Evolutionary conservation across 192 early-diverging fungal genomes (phyloP).

Genomic region (Coemansia sp.): DNA sequence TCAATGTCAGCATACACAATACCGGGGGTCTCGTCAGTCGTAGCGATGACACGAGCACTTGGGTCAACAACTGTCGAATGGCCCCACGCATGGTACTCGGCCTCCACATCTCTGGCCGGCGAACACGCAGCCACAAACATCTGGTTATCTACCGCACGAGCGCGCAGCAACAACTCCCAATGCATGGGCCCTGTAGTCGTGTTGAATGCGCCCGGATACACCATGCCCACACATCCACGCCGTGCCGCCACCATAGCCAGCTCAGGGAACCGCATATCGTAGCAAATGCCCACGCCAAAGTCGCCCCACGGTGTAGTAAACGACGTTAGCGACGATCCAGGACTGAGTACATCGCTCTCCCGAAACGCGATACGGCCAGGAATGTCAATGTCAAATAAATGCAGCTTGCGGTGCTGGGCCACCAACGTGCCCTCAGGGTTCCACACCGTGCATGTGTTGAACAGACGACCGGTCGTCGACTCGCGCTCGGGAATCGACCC

Average conservation of each 20-base stretch:
- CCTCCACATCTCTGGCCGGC: conserved; percentile 77
- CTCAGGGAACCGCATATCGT: conserved; percentile 97
- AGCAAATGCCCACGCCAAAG: conserved; percentile 94
- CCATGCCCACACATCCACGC: conserved; percentile 84
- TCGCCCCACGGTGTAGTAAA: conserved; percentile 80
- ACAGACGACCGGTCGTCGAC: conserved; percentile 57
- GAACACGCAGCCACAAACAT: conserved; percentile 95
- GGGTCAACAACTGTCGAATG: conserved; percentile 91
- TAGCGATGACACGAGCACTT: conserved; percentile 70
- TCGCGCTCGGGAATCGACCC: conserved; percentile 89
- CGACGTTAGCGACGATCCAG: conserved; percentile 75
- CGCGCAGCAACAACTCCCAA: conserved; percentile 87
- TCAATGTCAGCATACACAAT: conserved; percentile 83
- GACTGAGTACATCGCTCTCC: conserved; percentile 79
- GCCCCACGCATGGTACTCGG: conserved; percentile 89
- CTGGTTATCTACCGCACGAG: conserved; percentile 89
- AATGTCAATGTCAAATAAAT: conserved; percentile 96
- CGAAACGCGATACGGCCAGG: conserved; percentile 90
- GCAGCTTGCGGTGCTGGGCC: conserved; percentile 76
- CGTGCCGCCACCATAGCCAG: conserved; percentile 91
- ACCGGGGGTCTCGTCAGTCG: conserved; percentile 69
- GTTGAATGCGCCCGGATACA: conserved; percentile 98
- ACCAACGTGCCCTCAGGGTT: conserved; percentile 63
- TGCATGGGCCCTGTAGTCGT: conserved; percentile 93
- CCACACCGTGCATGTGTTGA: conserved; percentile 84